Conservation (phyloP, 345 rosid genomes). For the Murraya paniculata region DNA sequence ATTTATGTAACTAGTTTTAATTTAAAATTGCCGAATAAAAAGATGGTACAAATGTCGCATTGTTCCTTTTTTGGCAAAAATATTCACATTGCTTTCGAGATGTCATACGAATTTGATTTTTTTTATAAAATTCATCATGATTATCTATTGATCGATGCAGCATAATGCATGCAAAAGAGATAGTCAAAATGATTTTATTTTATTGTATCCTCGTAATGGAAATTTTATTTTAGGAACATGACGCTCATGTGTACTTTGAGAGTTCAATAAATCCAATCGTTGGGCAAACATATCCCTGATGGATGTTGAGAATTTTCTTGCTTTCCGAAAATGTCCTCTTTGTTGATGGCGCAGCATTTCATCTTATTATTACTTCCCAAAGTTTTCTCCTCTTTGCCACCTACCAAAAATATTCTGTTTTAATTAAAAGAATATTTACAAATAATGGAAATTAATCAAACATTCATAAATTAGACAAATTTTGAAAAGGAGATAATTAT, state of each 20-base stretch:
- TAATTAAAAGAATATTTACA: too few relatives aligned
- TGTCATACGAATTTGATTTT: too few relatives aligned
- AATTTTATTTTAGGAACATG: neutral
- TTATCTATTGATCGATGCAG: too few relatives aligned
- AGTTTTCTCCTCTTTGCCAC: neutral
- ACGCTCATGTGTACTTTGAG: too few relatives aligned
- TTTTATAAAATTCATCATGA: too few relatives aligned
- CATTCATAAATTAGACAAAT: neutral
- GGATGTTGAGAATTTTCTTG: neutral
- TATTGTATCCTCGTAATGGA: neutral
- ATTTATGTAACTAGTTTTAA: too few relatives aligned
- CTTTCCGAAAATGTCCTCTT: neutral
- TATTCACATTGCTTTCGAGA: too few relatives aligned
- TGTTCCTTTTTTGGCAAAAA: too few relatives aligned
- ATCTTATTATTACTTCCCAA: neutral
- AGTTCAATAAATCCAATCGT: slow-evolving; percentile 4
- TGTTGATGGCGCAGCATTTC: neutral
- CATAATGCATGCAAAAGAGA: neutral
- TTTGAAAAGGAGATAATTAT: too few relatives aligned
- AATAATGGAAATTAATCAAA: neutral
- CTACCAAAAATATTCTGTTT: neutral
- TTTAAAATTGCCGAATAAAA: too few relatives aligned
- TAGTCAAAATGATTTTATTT: neutral
- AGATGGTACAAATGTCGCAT: too few relatives aligned
- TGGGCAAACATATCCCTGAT: neutral